Evolutionary conservation across 345 rosid genomes (phyloP), one percentile per base, ranked within the genome.

Genomic region (Raphanus sativus): DNA sequence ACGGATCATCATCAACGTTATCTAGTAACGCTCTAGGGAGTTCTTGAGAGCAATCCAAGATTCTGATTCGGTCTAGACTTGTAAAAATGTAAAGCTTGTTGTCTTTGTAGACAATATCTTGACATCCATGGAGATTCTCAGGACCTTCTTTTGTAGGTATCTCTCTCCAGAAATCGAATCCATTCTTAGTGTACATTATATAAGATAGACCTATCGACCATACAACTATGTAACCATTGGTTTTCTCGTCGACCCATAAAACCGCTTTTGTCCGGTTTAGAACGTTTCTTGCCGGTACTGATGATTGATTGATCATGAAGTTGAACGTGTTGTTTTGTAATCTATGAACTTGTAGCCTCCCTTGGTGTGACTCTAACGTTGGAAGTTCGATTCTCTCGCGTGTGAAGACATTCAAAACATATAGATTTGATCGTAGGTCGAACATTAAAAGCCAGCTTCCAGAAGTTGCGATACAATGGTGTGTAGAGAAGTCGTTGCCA

Each of bases 161-260:
- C 68, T 64, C 68, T 34, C 68, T 64, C 68, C 68, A 34, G 4
- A 26, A 67, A 67, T 7, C 58, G 10, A 13, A 13, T 45, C 70
- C 59, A 26, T 12, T 10, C 33, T 26, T 45, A 26, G 21, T 45
- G 6, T 26, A 67, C 36, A 45, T 67, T 26, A 45, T 13, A 67
- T 26, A 67, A 10, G 30, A 66, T 54, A 45, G 13, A 66, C 58
- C 58, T 66, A 66, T 66, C 34, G 36, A 66, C 70, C 70, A 66
- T 6, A 42, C 56, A 0, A 42, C 24, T 25, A 26, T 1, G 58
- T 45, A 45, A 65, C 38, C 12, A 12, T 33, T 63, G 28, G 67
- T 63, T 63, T 16, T 16, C 48, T 63, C 48, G 48, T 63, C 67
- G 2, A 63, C 67, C 67, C 67, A 63, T 33, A 63, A 63, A 63